These are phyloP conservation scores for Rhexocercosporidium sp. DNA, from an alignment of 2,329 filamentous ascomycete species.

Conservation along the genomic window DNA sequence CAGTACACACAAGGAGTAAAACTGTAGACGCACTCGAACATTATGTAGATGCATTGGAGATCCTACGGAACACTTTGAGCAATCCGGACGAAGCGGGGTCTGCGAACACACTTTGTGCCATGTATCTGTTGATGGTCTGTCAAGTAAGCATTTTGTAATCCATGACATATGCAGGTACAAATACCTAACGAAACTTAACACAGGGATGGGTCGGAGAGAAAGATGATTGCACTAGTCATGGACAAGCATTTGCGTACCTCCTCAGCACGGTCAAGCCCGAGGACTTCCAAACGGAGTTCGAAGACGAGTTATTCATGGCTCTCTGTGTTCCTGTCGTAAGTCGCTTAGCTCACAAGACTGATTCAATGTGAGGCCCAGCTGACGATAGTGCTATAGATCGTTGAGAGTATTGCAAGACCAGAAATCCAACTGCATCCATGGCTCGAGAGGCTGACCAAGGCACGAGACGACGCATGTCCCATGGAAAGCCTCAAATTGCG, in stretches of 20 bases:
- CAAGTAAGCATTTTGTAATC: not conserved
- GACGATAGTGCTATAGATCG: not conserved
- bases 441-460: conserved; percentile 1
- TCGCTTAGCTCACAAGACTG: not conserved
- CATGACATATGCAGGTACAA: not conserved
- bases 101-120: conserved; percentile 10
- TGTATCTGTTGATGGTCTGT: conserved; percentile 14
- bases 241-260: not conserved
- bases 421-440: conserved; percentile 2
- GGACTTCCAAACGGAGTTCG: conserved; percentile 2
- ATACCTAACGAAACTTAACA: not conserved
- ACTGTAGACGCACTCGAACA: conserved; percentile 5
- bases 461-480: not conserved
- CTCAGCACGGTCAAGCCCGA: not conserved
- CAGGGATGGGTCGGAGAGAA: conserved; percentile 12
- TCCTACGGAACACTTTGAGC: not conserved
- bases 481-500: conserved; percentile 7
- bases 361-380: not conserved
- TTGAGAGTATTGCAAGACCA: conserved; percentile 7
- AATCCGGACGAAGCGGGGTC: not conserved
- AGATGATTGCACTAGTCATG: conserved; percentile 9
- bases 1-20: conserved; percentile 1
- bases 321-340: conserved; percentile 10
- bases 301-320: not conserved
- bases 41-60: not conserved